phyloP scores from a whole-genome alignment of 2,329 filamentous ascomycete genomes.

The Cylindrodendrum hubeiense region DNA sequence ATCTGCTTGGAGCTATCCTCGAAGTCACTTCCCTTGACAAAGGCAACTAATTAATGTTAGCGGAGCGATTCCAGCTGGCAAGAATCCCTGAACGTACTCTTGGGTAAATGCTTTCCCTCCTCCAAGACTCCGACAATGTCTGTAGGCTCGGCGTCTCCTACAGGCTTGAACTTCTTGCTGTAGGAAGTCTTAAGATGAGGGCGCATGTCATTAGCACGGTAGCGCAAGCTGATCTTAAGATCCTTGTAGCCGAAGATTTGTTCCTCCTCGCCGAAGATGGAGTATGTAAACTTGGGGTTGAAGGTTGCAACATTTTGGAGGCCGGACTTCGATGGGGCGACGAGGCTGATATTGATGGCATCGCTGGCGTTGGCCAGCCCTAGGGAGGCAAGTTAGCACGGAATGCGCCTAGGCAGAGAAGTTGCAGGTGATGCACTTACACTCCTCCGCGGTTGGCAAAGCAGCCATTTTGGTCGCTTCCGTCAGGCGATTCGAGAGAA shows the following conservation, averaged over 20 bases:
- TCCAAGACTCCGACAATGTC: constrained; percentile 76
- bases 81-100: constrained; percentile 61
- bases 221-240: constrained; percentile 80
- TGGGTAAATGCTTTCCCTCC: constrained; percentile 75
- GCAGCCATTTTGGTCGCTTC: constrained; percentile 43
- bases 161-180: constrained; percentile 75
- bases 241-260: constrained; percentile 90
- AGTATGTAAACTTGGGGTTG: constrained; percentile 88
- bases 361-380: constrained; percentile 73
- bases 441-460: constrained; percentile 49
- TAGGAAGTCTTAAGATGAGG: constrained; percentile 81
- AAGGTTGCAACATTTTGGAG: constrained; percentile 76
- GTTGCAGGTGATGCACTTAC: constrained; percentile 40
- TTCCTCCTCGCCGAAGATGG: constrained; percentile 94
- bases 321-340: constrained; percentile 61
- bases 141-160: constrained; percentile 76
- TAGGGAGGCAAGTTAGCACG: constrained; percentile 45
- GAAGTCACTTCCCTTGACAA: constrained; percentile 72
- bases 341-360: constrained; percentile 71
- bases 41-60: constrained; percentile 67
- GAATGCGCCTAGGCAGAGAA: neutral
- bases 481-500: neutral
- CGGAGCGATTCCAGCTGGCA: neutral
- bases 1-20: constrained; percentile 66
- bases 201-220: constrained; percentile 78